Evolutionary conservation across 768 basidiomycete genomes (phyloP).

Genomic region (Podaxis mareebaensis): DNA sequence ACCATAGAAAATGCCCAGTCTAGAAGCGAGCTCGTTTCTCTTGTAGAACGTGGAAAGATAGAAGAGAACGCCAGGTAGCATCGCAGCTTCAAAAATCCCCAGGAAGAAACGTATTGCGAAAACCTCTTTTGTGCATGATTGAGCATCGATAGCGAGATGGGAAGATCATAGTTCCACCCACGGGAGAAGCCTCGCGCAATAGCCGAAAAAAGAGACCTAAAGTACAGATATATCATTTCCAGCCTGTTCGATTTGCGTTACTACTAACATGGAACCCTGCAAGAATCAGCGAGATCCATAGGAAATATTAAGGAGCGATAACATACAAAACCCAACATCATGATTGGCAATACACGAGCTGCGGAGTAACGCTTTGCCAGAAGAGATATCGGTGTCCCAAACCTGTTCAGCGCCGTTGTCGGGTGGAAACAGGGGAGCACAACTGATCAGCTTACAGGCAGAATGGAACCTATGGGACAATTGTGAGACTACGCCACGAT

Average conservation of each 20-base stretch:
- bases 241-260: neutral
- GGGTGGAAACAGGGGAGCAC: neutral
- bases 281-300: neutral
- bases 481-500: neutral
- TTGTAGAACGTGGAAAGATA: slow-evolving; percentile 56
- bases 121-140: slow-evolving; percentile 31
- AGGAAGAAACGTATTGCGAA: slow-evolving; percentile 50
- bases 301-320: neutral
- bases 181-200: slow-evolving; percentile 48
- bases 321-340: slow-evolving; percentile 53
- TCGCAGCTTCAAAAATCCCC: slow-evolving; percentile 51
- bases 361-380: slow-evolving; percentile 50
- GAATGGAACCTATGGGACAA: slow-evolving; percentile 38
- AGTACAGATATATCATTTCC: neutral
- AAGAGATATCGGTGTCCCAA: slow-evolving; percentile 50
- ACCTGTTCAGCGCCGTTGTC: slow-evolving; percentile 26
- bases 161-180: slow-evolving; percentile 16
- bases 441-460: slow-evolving; percentile 37
- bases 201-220: slow-evolving; percentile 45
- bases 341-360: slow-evolving; percentile 44
- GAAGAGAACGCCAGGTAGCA: slow-evolving; percentile 51
- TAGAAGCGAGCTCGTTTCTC: slow-evolving; percentile 49
- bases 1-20: slow-evolving; percentile 53
- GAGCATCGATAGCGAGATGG: neutral
- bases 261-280: slow-evolving; percentile 42